These are phyloP conservation scores for Chlamydomonas schloesseri DNA, from an alignment of 139 green algal genomes.

Conservation along the genomic window DNA sequence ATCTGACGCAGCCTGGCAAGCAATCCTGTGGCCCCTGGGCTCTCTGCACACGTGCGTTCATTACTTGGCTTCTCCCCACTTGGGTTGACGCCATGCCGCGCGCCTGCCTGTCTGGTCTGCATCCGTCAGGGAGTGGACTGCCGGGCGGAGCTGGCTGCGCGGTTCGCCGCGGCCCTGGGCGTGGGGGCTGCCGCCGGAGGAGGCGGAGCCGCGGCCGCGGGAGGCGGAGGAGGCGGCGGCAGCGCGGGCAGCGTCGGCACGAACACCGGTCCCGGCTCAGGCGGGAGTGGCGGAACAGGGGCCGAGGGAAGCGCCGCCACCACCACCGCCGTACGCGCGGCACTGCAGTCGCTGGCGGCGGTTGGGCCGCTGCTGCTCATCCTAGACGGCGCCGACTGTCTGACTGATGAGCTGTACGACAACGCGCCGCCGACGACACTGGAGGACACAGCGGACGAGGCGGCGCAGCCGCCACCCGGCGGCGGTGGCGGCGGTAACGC, in stretches of 20 bases:
- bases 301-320: no score
- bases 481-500: background rate
- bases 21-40: no score
- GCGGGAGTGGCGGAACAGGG: background rate
- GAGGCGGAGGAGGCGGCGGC: background rate
- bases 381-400: constrained; percentile 32
- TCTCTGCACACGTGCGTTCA: no score
- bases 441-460: background rate
- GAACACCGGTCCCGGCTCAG: no score
- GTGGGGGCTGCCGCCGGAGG: background rate
- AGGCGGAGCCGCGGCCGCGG: background rate
- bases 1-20: no score
- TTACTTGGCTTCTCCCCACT: no score
- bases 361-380: constrained; percentile 20
- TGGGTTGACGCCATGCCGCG: no score
- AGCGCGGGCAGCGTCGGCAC: no score
- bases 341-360: constrained; percentile 16
- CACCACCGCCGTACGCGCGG: background rate
- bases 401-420: constrained; percentile 10
- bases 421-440: background rate
- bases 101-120: no score
- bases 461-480: background rate
- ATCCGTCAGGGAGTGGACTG: constrained; percentile 28
- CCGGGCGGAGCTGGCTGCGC: constrained; percentile 27
- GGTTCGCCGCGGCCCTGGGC: constrained; percentile 30